A percentile compares a stretch with the other conserved stretches of the same genome.
phyloP scores from a whole-genome alignment of 2,329 filamentous ascomycete genomes.

The Verticillium nubilum region DNA sequence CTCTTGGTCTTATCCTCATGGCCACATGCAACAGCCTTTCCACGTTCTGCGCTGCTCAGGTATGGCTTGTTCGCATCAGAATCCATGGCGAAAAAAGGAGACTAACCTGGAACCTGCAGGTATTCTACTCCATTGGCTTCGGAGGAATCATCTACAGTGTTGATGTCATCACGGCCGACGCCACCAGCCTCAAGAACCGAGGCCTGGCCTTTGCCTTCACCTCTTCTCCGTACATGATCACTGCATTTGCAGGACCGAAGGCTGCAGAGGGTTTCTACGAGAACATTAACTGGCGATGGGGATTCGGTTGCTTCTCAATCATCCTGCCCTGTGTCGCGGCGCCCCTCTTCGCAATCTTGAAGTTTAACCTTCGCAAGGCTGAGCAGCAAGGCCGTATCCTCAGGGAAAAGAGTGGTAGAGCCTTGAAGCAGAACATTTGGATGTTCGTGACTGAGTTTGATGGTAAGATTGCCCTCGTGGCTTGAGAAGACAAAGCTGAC shows the following conservation, averaged over 20 bases:
- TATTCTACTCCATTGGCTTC: conserved; percentile 58
- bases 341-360: conserved; percentile 35
- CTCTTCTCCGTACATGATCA: conserved; percentile 36
- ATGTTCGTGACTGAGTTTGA: conserved; percentile 55
- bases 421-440: conserved; percentile 37
- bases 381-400: conserved; percentile 9
- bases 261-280: conserved; percentile 22
- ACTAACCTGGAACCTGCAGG: conserved; percentile 17
- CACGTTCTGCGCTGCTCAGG: conserved; percentile 46
- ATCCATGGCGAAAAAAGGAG: background rate
- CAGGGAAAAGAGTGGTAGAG: conserved; percentile 28
- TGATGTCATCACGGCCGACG: conserved; percentile 61
- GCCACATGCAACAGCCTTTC: conserved; percentile 43
- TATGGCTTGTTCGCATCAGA: conserved; percentile 5
- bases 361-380: conserved; percentile 10
- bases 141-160: conserved; percentile 57
- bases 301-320: conserved; percentile 55
- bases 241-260: conserved; percentile 32
- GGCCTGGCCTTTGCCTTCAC: conserved; percentile 32
- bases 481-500: background rate
- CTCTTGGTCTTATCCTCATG: conserved; percentile 51
- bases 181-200: conserved; percentile 33
- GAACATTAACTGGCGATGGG: conserved; percentile 30
- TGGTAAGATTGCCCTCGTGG: conserved; percentile 19
- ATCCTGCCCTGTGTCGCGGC: conserved; percentile 49